Base-by-base conservation (phyloP, 805 yeast genomes). In the Candida patagonica region DNA sequence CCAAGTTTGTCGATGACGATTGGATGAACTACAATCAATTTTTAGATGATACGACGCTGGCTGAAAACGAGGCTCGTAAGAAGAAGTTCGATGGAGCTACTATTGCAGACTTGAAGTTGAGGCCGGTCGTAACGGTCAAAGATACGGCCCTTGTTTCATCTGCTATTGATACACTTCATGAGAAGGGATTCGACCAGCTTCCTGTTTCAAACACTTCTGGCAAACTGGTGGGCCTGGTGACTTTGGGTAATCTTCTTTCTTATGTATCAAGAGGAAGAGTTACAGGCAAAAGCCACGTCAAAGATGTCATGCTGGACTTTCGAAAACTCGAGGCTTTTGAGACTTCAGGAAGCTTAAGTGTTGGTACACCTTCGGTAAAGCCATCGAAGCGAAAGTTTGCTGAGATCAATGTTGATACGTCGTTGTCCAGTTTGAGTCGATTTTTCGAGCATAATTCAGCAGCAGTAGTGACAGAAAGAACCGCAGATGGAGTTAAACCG, bases 1-100 rank as follows among this genome's bases (percentile, higher is more conserved):
- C 92, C 47, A 84, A 84, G 65, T 84, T 84, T 56, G 89, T 83
- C 27, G 94, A 84, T 59, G 94, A 85, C 54, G 94, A 83, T 62
- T 84, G 95, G 95, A 76, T 84, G 81, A 73, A 71, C 57, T 74
- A 74, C 52, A 82, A 84, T 57, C 81, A 82, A 2, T 78, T 85
- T 55, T 73, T 80, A 48, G 83, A 75, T 47, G 71, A 71, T 38
- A 64, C 51, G 20, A 65, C 68, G 40, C 59, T 71, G 40, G 59
- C 61, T 41, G 60, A 55, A 32, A 60, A 60, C 38, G 56, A 60
- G 25, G 52, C 57, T 39, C 55, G 57, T 46, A 59, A 59, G 44
- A 49, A 60, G 9, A 54, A 62, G 32, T 71, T 68, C 60, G 61
- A 68, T 40, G 70, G 70, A 34, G 76, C 74, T 45, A 77, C 78